Evolutionary conservation across 2,329 filamentous ascomycete genomes (phyloP).

Genomic region (Colletotrichum sp.): DNA sequence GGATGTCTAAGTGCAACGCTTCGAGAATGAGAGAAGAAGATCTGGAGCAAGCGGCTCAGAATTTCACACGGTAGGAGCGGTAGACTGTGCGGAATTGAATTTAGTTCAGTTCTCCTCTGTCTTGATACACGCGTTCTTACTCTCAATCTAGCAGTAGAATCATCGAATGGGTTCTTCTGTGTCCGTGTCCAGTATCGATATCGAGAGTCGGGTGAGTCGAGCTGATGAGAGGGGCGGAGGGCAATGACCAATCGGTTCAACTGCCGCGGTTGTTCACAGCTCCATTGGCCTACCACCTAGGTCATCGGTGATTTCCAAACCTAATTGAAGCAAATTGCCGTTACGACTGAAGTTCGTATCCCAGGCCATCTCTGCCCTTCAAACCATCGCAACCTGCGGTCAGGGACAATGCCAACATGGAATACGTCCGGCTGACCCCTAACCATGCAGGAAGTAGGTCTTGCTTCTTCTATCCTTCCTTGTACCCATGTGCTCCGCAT

Average conservation of each 20-base stretch:
- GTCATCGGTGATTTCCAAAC: too few relatives aligned
- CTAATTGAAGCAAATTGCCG: too few relatives aligned
- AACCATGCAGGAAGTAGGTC: background rate
- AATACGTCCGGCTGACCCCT: background rate
- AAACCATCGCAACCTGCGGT: too few relatives aligned
- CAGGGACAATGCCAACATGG: background rate
- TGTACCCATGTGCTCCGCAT: background rate
- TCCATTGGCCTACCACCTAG: too few relatives aligned
- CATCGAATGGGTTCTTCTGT: background rate
- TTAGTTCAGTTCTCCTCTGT: background rate
- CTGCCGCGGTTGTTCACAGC: background rate
- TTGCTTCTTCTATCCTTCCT: background rate
- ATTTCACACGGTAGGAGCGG: background rate
- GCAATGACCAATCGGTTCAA: background rate
- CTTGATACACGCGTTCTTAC: background rate
- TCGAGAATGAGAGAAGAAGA: background rate
- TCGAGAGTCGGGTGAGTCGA: background rate
- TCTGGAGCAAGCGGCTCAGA: background rate
- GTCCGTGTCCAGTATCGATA: background rate
- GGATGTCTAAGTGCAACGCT: background rate
- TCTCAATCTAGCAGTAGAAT: background rate
- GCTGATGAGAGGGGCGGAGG: background rate
- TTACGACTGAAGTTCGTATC: too few relatives aligned
- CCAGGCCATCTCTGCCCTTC: too few relatives aligned
- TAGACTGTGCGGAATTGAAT: background rate